Percentiles rank a stretch among this genome's conserved stretches.
Evolutionary conservation across 257 asterid species (phyloP).

Genomic region (Cruciata laevipes): DNA sequence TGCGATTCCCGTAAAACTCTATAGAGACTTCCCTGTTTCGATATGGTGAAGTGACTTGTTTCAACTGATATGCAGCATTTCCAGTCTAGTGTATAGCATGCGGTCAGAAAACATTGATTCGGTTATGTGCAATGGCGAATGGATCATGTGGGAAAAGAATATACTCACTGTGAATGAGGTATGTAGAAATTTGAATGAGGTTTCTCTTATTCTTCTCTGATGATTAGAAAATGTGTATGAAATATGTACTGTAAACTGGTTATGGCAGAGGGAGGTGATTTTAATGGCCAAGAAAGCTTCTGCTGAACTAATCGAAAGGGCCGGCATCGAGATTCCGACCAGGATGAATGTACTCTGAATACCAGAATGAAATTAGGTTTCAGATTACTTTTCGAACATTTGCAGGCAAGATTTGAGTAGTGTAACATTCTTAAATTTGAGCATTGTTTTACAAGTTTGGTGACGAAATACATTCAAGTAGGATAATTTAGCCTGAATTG

Average conservation of each 20-base stretch:
- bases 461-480: too few species aligned
- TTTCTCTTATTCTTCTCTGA: too few species aligned
- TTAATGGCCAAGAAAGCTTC: constrained; percentile 49
- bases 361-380: background rate
- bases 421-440: too few species aligned
- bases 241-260: background rate
- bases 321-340: constrained; percentile 47
- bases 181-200: background rate
- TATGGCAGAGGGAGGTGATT: constrained; percentile 40
- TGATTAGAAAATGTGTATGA: too few species aligned
- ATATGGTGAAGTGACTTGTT: constrained; percentile 4
- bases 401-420: too few species aligned
- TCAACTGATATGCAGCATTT: constrained; percentile 51
- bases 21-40: background rate
- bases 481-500: background rate
- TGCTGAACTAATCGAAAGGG: constrained; percentile 43
- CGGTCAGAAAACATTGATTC: constrained; percentile 63
- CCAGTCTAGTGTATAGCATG: constrained; percentile 76
- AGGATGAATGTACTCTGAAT: constrained; percentile 36
- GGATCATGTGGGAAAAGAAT: constrained; percentile 66
- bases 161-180: constrained; percentile 59
- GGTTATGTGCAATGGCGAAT: constrained; percentile 64
- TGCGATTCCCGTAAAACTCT: background rate
- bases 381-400: too few species aligned
- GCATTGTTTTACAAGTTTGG: too few species aligned